Evolutionary conservation across 192 early-diverging fungal species (phyloP).

Genomic region (Coemansia sp.): DNA sequence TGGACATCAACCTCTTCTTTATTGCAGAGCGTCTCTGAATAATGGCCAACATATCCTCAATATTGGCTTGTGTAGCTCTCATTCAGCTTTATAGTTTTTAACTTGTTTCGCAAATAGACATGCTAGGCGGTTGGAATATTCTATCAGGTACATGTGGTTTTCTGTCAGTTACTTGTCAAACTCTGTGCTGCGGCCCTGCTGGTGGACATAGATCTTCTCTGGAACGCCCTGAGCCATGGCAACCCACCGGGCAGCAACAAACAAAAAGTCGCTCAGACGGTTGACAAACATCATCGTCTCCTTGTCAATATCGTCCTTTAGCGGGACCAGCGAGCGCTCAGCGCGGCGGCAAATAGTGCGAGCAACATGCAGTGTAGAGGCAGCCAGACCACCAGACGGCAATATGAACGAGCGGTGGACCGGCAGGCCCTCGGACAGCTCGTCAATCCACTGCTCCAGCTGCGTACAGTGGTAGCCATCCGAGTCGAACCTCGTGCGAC

Average conservation of each 20-base stretch:
- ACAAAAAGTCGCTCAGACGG: conserved; percentile 86
- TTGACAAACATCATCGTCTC: conserved; percentile 43
- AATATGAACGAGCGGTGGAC: conserved; percentile 84
- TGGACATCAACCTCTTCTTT: no score
- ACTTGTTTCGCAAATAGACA: no score
- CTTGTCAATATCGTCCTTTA: conserved; percentile 57
- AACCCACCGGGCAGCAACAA: conserved; percentile 83
- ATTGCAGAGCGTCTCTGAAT: no score
- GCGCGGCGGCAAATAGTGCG: conserved; percentile 85
- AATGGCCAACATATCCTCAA: no score
- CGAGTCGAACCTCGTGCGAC: conserved; percentile 76
- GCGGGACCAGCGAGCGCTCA: conserved; percentile 78
- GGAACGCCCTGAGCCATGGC: conserved; percentile 69
- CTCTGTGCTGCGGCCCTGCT: conserved; percentile 35
- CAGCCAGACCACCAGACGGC: conserved; percentile 88
- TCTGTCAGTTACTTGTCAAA: conserved; percentile 50
- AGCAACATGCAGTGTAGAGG: conserved; percentile 81
- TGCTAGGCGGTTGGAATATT: no score
- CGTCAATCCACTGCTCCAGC: conserved; percentile 89
- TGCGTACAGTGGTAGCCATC: conserved; percentile 63
- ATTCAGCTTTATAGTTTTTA: no score
- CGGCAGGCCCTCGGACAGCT: conserved; percentile 68
- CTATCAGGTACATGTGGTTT: no score
- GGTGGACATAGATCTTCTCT: conserved; percentile 77
- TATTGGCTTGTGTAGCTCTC: no score